Base-by-base conservation (phyloP, 148 eudicot genomes). In the Chenopodium formosanum region DNA sequence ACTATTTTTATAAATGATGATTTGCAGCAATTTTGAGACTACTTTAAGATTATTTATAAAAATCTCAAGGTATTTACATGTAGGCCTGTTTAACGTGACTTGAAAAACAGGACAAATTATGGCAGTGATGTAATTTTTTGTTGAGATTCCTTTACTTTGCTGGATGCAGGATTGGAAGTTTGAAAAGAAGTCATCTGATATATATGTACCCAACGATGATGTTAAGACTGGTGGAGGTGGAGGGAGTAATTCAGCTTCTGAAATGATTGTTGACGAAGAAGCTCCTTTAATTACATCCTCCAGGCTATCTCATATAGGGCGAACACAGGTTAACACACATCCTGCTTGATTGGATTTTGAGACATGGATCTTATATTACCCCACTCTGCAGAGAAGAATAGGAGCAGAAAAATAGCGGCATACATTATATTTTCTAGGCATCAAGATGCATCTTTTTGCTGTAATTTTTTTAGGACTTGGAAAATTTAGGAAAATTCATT, bases 131-230 rank as follows among this genome's bases (percentile, higher is more conserved):
- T 10, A 3, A 20, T 62, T 65, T 17, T 56, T 31, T 17, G 48
- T 11, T 20, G 58, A 46, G 58, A 23, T 40, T 47, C 10, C 48
- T 32, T 69, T 53, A 19, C 16, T 19, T 23, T 58, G 9, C 27
- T 76, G 16, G 12, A 58, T 66, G 74, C 89, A 91, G 94, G 92
- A 89, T 37, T 83, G 88, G 83, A 86, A 83, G 83, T 76, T 80
- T 23, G 93, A 90, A 75, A 89, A 87, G 85, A 88, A 83, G 80
- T 85, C 91, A 64, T 84, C 91, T 31, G 87, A 90, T 78, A 73
- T 86, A 37, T 89, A 87, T 50, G 83, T 67, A 47, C 87, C 88
- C 17, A 85, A 79, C 20, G 88, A 82, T 64, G 66, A 25, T 66
- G 79, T 32, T 48, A 78, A 83, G 7, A 67, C 46, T 62, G 82